Base-by-base conservation (phyloP, 306 rosid genomes). In the Sphenostylis stenocarpa region DNA sequence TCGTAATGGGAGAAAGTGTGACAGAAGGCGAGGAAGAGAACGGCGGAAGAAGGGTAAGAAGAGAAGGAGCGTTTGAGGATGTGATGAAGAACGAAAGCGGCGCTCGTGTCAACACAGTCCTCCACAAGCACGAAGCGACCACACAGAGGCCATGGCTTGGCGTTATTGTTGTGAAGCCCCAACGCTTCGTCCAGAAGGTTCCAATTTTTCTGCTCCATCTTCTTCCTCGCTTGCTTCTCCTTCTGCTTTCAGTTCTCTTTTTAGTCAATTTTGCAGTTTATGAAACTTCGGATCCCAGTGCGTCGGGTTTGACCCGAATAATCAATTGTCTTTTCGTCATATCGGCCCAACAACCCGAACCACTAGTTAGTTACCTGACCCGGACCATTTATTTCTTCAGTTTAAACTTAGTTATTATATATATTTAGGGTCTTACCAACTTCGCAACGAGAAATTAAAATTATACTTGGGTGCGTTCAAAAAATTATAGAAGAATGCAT, bases 51-150 rank as follows among this genome's bases (percentile, higher is more conserved):
- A 67, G 94, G 77, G 47, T 75, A 74, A 58, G 81, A 81, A 29
- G 90, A 78, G 70, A 94, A 82, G 7, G 90, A 72, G 85, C 87
- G 90, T 72, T 92, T 92, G 64, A 95, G 83, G 43, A 95, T 86
- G 67, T 92, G 96, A 61, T 95, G 99, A 70, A 95, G 96, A 77
- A 95, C 88, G 53, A 95, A 91, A 69, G 98, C 77, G 15, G 84
- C 99, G 51, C 88, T 88, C 7, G 97, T 95, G 82, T 95, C 89
- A 2, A 92, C 94, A 64, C 87, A 85, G 60, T 95, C 99, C 75
- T 95, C 93, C 48, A 95, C 71, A 16, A 90, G 86, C 34, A 90
- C 65, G 12, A 88, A 82, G 19, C 89, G 85, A 73, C 93, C 89
- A 5, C 68, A 34, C 52, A 90, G 76, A 48, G 85, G 73, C 80